A percentile compares a stretch with the other conserved stretches of the same genome.
Conservation (phyloP, 164 flowering plant species). For the Paratinospora sagittata region DNA sequence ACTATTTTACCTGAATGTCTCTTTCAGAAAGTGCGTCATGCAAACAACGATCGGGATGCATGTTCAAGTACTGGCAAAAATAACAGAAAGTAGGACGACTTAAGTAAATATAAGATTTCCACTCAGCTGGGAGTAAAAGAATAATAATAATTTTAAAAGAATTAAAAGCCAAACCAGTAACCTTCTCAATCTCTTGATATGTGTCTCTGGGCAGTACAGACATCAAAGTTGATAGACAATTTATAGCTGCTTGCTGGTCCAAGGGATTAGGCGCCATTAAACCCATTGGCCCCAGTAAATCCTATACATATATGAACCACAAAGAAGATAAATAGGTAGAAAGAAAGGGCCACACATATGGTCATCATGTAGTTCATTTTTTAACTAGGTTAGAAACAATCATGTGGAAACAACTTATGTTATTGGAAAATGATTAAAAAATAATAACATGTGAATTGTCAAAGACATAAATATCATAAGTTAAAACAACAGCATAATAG, state of each 20-base stretch:
- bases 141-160: background rate
- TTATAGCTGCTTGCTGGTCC: constrained; percentile 73
- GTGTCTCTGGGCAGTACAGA: constrained; percentile 65
- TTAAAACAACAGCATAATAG: too few species aligned
- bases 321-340: background rate
- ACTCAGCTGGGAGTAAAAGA: background rate
- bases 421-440: background rate
- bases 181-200: constrained; percentile 80
- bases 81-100: constrained; percentile 8
- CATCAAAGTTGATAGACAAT: constrained; percentile 80
- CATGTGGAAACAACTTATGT: background rate
- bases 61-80: constrained; percentile 52
- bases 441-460: background rate
- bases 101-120: background rate
- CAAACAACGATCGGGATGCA: constrained; percentile 52
- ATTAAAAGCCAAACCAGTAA: constrained; percentile 13
- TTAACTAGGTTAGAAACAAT: background rate
- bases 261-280: constrained; percentile 54
- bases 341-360: background rate
- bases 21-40: constrained; percentile 75
- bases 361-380: background rate
- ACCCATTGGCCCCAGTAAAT: constrained; percentile 59
- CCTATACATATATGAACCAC: constrained; percentile 34
- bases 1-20: constrained; percentile 68
- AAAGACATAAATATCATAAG: background rate